These are phyloP conservation scores for Kwoniella sp. DNA, from an alignment of 768 basidiomycete genomes.

Conservation along the genomic window DNA sequence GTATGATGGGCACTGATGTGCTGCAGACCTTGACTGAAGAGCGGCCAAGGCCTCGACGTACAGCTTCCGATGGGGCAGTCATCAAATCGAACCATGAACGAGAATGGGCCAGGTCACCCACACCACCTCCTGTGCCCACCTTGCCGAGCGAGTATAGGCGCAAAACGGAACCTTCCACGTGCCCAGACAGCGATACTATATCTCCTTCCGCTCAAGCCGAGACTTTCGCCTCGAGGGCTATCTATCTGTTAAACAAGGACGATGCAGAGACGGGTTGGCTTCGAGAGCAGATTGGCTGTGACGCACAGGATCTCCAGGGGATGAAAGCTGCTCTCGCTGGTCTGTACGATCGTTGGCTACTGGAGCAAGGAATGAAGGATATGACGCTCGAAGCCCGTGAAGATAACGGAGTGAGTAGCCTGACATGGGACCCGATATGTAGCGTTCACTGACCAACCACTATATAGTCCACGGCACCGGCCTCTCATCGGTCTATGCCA, in stretches of 20 bases:
- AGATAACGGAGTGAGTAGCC: neutral
- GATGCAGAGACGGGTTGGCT: conserved; percentile 9
- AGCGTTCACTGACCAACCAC: neutral
- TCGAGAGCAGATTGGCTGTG: conserved; percentile 23
- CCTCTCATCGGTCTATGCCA: conserved; percentile 6
- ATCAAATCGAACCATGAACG: conserved; percentile 11
- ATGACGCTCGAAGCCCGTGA: conserved; percentile 28
- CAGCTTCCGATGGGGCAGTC: conserved; percentile 28
- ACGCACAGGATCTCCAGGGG: conserved; percentile 5
- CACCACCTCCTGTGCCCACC: conserved; percentile 39
- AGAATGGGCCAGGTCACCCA: conserved; percentile 33
- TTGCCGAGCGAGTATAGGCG: conserved; percentile 28
- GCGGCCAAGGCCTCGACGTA: conserved; percentile 24
- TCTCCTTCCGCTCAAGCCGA: conserved; percentile 10
- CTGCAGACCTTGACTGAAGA: neutral
- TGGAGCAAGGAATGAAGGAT: conserved; percentile 31
- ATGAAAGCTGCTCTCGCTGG: conserved; percentile 23
- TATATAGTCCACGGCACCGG: neutral
- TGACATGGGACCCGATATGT: too few species aligned
- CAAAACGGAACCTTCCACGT: neutral
- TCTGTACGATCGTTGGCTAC: conserved; percentile 37
- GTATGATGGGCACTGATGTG: conserved; percentile 11
- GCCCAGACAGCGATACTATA: neutral
- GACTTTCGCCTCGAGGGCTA: conserved; percentile 26
- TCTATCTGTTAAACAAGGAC: conserved; percentile 19